A percentile compares a stretch with the other conserved stretches of the same genome.
phyloP scores from a whole-genome alignment of 768 basidiomycete species.

The Leccinum aurantiacum region DNA sequence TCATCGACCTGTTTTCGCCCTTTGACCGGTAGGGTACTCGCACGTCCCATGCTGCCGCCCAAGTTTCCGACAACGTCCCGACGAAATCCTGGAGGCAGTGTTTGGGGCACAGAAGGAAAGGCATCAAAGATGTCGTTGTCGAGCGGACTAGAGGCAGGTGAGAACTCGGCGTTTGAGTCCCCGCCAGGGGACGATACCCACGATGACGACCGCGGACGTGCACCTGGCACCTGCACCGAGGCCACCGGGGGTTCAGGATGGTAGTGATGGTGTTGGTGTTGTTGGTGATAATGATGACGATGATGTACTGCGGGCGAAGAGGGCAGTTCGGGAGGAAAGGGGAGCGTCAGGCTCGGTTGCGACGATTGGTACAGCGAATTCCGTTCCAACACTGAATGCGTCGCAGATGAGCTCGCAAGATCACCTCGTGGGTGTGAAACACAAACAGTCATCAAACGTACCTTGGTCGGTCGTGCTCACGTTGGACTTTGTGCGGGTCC shows the following conservation, averaged over 20 bases:
- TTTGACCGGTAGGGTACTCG: constrained; percentile 29
- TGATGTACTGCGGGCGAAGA: not conserved
- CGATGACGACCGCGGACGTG: constrained; percentile 29
- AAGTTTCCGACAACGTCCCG: constrained; percentile 12
- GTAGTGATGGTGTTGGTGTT: not conserved
- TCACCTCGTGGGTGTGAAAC: not conserved
- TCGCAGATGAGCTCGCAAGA: not conserved
- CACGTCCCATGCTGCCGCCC: constrained; percentile 11
- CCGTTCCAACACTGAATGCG: constrained; percentile 21
- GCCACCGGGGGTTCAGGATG: not conserved
- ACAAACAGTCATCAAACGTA: constrained; percentile 28
- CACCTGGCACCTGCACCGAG: not conserved
- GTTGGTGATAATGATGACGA: not conserved
- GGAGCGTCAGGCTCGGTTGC: constrained; percentile 23
- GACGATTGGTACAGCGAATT: constrained; percentile 29
- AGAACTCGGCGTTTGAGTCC: constrained; percentile 40
- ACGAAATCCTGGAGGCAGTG: constrained; percentile 36
- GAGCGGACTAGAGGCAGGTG: constrained; percentile 40
- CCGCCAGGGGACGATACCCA: constrained; percentile 44
- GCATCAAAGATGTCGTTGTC: constrained; percentile 65
- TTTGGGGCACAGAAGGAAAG: constrained; percentile 68
- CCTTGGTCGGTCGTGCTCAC: constrained; percentile 46
- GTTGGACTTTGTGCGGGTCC: constrained; percentile 54
- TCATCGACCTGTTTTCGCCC: constrained; percentile 26
- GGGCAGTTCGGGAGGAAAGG: constrained; percentile 19